Base-by-base conservation (phyloP, 371 early-diverging fungal genomes). In the Paraphysoderma sedebokerense region DNA sequence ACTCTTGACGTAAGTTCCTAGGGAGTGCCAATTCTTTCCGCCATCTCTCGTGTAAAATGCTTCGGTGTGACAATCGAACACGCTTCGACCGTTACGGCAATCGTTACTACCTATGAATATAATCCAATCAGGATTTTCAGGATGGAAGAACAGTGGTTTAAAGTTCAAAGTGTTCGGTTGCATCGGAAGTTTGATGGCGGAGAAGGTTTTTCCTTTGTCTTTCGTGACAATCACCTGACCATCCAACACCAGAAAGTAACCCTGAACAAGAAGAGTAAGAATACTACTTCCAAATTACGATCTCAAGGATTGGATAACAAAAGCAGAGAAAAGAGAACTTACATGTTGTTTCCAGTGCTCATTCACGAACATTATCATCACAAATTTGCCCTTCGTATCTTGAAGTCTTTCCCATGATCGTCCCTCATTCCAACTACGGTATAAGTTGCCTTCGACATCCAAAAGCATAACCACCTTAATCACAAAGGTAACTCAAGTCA, bases 181-280 rank as follows among this genome's bases (percentile, higher is more conserved):
- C 2, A 47, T 3, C 3, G 67, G 64, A 11, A 58, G 28, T 1
- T 19, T 34, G 6, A 62, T 24, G 2, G 17, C 23, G 22, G 39
- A 29, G 38, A 65, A 55, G 3, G n/a, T 54, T 24, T 50, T 49
- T 12, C 61, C 68, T n/a, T 45, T 48, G 42, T 68, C 64, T 20
- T 49, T 48, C 1, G 65, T 62, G 19, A 41, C 52, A 27, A 35
- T 55, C 19, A 56, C 42, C 24, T 46, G 9, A 6, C 6, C 28
- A 24, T 38, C 38, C 38, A 84, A 81, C 33, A 91, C 58, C 22
- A 38, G 38, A 44, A 92, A 74, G 45, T 74, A 85, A 4, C 83
- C 83, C 61, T 63, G 54, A 6, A 19, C 31, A 41, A 23, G 40
- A 15, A 9, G 52, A 15, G 8, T 23, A n/a, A 50, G 53, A 38